Percentiles rank a stretch among this genome's conserved stretches.
These are phyloP conservation scores for Carex sylvatica DNA, from an alignment of 202 grass and related monocot genomes.

Conservation along the genomic window DNA sequence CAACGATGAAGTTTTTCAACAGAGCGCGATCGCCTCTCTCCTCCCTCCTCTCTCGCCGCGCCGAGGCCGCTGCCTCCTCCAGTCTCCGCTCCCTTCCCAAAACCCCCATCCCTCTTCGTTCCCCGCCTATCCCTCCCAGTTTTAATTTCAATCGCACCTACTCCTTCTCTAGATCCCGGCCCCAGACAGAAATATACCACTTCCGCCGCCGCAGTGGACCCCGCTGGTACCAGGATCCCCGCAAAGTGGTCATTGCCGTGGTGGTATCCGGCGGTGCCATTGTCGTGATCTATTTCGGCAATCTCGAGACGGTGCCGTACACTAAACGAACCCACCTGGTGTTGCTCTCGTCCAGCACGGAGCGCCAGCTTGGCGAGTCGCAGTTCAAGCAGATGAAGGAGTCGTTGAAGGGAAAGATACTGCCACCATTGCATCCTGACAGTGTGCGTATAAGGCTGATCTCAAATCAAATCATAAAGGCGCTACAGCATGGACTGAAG, in stretches of 20 bases:
- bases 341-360: conserved; percentile 50
- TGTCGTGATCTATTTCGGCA: conserved; percentile 59
- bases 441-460: conserved; percentile 82
- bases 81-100: conserved; percentile 5
- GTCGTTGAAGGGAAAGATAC: conserved; percentile 55
- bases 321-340: conserved; percentile 76
- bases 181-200: conserved; percentile 46
- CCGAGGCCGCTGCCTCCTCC: conserved; percentile 8
- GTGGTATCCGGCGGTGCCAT: conserved; percentile 35
- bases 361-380: conserved; percentile 76
- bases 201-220: conserved; percentile 50
- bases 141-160: conserved; percentile 26
- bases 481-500: conserved; percentile 56
- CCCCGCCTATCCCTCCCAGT: conserved; percentile 7
- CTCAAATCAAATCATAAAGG: conserved; percentile 68
- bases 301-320: conserved; percentile 87
- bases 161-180: conserved; percentile 33
- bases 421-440: conserved; percentile 90
- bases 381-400: conserved; percentile 61
- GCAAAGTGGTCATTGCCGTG: conserved; percentile 41
- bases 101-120: conserved; percentile 3
- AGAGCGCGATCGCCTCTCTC: conserved; percentile 35
- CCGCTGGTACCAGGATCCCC: conserved; percentile 76
- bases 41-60: conserved; percentile 40
- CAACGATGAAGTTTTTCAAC: conserved; percentile 32